A percentile compares a stretch with the other conserved stretches of the same genome.
These are phyloP conservation scores for Pontederia crassipes DNA, from an alignment of 176 grass and related monocot species.

Conservation along the genomic window DNA sequence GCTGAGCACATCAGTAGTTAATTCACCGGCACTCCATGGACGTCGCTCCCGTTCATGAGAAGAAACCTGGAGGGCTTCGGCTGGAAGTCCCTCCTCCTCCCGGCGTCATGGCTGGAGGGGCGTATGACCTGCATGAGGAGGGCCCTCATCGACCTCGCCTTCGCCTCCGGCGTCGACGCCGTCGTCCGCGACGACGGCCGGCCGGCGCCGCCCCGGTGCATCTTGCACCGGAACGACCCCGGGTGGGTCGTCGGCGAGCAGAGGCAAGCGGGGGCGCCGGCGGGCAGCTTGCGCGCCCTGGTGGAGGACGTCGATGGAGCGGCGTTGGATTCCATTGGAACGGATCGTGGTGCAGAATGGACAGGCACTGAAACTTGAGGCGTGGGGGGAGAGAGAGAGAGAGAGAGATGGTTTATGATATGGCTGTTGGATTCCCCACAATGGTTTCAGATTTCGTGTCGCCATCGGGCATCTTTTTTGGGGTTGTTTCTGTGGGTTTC, in stretches of 20 bases:
- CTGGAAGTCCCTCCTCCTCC: conserved; percentile 36
- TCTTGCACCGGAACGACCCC: conserved; percentile 6
- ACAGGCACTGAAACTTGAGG: too few species aligned
- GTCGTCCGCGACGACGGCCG: neutral
- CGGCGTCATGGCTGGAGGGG: conserved; percentile 30
- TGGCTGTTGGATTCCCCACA: too few species aligned
- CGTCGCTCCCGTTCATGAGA: conserved; percentile 18
- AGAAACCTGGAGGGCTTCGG: conserved; percentile 50
- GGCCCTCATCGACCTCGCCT: conserved; percentile 35
- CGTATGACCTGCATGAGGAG: conserved; percentile 43
- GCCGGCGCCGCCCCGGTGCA: neutral
- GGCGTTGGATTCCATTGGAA: too few species aligned
- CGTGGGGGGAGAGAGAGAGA: too few species aligned
- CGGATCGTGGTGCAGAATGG: too few species aligned
- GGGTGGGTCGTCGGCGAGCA: conserved; percentile 7
- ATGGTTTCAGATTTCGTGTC: too few species aligned
- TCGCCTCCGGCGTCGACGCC: neutral
- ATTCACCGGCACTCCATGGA: neutral
- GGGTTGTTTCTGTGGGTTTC: too few species aligned
- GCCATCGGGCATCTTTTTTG: too few species aligned
- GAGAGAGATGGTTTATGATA: too few species aligned
- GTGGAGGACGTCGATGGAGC: too few species aligned
- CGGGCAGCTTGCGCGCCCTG: too few species aligned
- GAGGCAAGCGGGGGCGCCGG: neutral
- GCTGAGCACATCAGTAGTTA: neutral